Evolutionary conservation across 345 rosid species (phyloP).

Genomic region (Murraya koenigii): DNA sequence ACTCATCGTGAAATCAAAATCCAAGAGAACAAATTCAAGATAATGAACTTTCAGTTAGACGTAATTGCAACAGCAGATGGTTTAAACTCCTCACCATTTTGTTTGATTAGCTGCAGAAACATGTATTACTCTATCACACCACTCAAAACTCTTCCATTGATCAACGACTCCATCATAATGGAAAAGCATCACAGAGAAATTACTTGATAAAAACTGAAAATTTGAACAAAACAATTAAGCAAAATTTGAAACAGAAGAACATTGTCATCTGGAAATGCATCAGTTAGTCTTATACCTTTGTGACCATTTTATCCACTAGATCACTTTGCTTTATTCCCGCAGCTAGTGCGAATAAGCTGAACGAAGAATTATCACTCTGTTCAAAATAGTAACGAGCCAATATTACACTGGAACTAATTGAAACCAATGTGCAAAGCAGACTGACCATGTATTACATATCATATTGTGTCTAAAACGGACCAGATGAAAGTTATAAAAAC

Average conservation of each 20-base stretch:
- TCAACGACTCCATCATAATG: conserved; percentile 88
- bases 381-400: conserved; percentile 6
- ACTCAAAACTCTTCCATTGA: conserved; percentile 64
- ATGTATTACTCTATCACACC: conserved; percentile 65
- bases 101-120: conserved; percentile 80
- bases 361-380: conserved; percentile 32
- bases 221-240: not conserved
- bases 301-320: conserved; percentile 51
- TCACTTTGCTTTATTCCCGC: conserved; percentile 62
- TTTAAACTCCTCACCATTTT: conserved; percentile 54
- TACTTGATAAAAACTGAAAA: conserved; percentile 63
- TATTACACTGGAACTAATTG: not conserved
- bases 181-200: conserved; percentile 77
- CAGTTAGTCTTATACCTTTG: conserved; percentile 33
- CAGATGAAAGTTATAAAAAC: not conserved
- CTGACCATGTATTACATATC: not conserved
- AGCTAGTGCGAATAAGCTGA: conserved; percentile 46
- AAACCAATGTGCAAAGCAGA: not conserved
- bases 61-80: not conserved
- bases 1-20: conserved; percentile 7
- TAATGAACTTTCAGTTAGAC: not conserved
- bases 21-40: not conserved
- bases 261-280: not conserved
- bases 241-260: not conserved
- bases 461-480: not conserved